Base-by-base conservation (phyloP, 768 basidiomycete species). In the Pisolithus microcarpus region DNA sequence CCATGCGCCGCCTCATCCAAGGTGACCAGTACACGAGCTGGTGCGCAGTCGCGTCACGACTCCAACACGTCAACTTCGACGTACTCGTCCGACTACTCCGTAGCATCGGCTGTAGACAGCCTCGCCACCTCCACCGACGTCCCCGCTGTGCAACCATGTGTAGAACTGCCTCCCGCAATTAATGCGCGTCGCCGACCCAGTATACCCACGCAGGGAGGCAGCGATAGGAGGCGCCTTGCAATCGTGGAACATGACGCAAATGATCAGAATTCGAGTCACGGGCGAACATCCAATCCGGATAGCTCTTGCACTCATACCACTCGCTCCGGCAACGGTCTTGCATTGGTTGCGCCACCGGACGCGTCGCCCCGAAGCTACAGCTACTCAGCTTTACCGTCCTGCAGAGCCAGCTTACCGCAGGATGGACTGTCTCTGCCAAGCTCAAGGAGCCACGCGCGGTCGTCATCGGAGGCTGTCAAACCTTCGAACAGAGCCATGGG, bases 331-430 rank as follows among this genome's bases (percentile, higher is more conserved):
- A 70, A 74, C 19, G 70, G 79, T 48, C 72, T 87, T 23, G 81
- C 85, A 48, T 72, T 88, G 55, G 81, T 87, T 53, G 82, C 83
- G 48, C 86, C 85, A 46, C 84, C 85, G 37, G 87, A 86, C 64
- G 81, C 80, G 56, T 74, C 80, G 8, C 74, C 75, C 15, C 70
- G 63, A 43, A 66, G 74, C 13, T 80, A 82, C 59, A 66, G 74
- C 13, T 80, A 82, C 59, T 71, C 78, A 26, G 74, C 76, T 49
- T 69, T 82, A 43, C 72, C 77, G 5, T 77, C 80, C 50, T 79
- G 79, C 13, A 63, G 73, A 19, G 70, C 76, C 26, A 74, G 76
- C 52, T 56, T 60, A 63, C 58, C 59, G 46, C 13, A 38, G 19
- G 28, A 38, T 16, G n/a, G 48, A 31, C 51, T 42, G 47, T 31